These are phyloP conservation scores for Lindgomyces ingoldianus DNA, from an alignment of 495 filamentous ascomycete genomes.

Conservation along the genomic window DNA sequence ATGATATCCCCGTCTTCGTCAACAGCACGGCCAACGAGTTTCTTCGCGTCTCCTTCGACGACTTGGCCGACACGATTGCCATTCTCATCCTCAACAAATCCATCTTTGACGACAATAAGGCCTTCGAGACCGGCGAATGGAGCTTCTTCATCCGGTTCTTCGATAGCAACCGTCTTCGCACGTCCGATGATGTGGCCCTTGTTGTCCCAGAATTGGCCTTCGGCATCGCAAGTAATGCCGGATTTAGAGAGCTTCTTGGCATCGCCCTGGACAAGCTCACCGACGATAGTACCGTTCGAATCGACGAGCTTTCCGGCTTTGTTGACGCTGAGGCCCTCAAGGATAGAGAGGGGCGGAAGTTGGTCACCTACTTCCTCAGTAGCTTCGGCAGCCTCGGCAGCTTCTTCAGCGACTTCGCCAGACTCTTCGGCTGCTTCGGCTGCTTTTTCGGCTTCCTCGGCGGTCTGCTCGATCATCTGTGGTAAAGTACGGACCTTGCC, in stretches of 20 bases:
- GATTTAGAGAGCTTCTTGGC: slow-evolving; percentile 49
- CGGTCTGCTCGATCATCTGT: slow-evolving; percentile 31
- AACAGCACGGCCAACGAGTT: slow-evolving; percentile 61
- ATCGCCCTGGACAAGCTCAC: slow-evolving; percentile 50
- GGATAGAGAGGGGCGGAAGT: slow-evolving; percentile 58
- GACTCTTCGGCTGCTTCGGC: slow-evolving; percentile 40
- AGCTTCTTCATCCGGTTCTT: slow-evolving; percentile 59
- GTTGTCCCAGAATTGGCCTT: slow-evolving; percentile 51
- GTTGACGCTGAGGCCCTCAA: slow-evolving; percentile 64
- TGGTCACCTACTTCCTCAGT: slow-evolving; percentile 38
- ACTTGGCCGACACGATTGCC: slow-evolving; percentile 60
- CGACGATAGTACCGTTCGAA: slow-evolving; percentile 45
- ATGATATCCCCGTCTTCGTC: slow-evolving; percentile 68
- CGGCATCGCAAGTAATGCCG: slow-evolving; percentile 41
- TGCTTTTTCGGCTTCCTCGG: slow-evolving; percentile 24
- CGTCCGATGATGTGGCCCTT: slow-evolving; percentile 50
- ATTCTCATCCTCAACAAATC: slow-evolving; percentile 62
- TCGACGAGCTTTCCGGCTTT: slow-evolving; percentile 59
- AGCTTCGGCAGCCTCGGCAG: slow-evolving; percentile 43
- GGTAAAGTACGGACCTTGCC: slow-evolving; percentile 44
- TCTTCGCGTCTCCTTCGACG: slow-evolving; percentile 64
- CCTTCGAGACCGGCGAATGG: slow-evolving; percentile 67
- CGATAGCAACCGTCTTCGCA: slow-evolving; percentile 46
- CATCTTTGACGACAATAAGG: slow-evolving; percentile 60
- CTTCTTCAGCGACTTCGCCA: slow-evolving; percentile 43